Evolutionary conservation across 2,329 filamentous ascomycete species (phyloP).

Genomic region (Alternaria sp.): DNA sequence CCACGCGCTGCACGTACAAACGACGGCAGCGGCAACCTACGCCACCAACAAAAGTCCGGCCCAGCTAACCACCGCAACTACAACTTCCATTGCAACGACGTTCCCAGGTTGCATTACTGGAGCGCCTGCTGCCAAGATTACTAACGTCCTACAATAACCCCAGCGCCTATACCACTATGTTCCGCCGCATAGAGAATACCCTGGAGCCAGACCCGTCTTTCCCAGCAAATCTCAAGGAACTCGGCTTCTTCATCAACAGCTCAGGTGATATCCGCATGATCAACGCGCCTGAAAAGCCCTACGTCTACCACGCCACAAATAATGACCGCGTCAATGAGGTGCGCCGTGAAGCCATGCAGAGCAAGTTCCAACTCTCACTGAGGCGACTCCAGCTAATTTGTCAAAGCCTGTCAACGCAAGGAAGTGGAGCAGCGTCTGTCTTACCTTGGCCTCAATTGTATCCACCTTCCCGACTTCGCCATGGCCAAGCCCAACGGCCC

Average conservation of each 20-base stretch:
- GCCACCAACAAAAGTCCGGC: not conserved
- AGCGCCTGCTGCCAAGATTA: not conserved
- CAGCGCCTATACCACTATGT: constrained; percentile 65
- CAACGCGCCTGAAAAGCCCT: constrained; percentile 71
- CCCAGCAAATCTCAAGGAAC: constrained; percentile 68
- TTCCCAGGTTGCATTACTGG: not conserved
- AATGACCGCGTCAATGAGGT: constrained; percentile 80
- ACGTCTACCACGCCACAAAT: constrained; percentile 76
- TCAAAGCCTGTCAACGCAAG: constrained; percentile 67
- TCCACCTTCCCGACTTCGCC: constrained; percentile 68
- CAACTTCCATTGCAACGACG: not conserved
- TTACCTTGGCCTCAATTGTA: constrained; percentile 65
- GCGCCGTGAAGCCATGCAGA: constrained; percentile 73
- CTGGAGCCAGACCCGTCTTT: constrained; percentile 74
- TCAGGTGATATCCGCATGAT: constrained; percentile 78
- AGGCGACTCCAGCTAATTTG: constrained; percentile 13
- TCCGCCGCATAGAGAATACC: constrained; percentile 71
- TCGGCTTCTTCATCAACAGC: constrained; percentile 84
- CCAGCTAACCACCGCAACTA: constrained; percentile 8
- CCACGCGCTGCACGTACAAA: constrained; percentile 23
- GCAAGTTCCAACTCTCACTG: constrained; percentile 53
- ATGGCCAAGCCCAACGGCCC: constrained; percentile 54
- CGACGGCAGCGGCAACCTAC: constrained; percentile 8
- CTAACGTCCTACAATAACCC: not conserved
- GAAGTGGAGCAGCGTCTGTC: constrained; percentile 70